phyloP scores from a whole-genome alignment of 2,329 filamentous ascomycete genomes.

The Nemania sp. region DNA sequence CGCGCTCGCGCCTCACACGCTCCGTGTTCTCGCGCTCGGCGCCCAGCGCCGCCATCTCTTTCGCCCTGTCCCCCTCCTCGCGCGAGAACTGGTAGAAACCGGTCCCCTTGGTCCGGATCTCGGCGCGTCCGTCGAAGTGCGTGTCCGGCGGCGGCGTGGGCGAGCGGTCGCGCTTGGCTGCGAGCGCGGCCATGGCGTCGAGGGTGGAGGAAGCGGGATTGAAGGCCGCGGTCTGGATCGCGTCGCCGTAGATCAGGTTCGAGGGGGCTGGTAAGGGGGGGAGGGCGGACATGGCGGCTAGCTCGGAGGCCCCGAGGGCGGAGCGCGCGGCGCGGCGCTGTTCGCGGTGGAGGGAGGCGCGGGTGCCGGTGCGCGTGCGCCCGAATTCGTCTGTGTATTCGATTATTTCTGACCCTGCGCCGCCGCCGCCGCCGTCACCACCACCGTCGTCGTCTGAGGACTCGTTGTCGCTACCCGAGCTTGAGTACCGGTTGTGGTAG shows the following conservation, averaged over 20 bases:
- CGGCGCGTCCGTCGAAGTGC: constrained; percentile 87
- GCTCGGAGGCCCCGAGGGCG: constrained; percentile 67
- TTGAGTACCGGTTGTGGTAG: constrained; percentile 49
- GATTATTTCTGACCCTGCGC: constrained; percentile 68
- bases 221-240: constrained; percentile 87
- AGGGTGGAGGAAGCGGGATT: constrained; percentile 72
- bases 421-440: too few relatives aligned
- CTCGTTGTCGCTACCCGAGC: constrained; percentile 72
- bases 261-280: constrained; percentile 69
- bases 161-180: constrained; percentile 80
- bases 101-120: constrained; percentile 88
- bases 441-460: constrained; percentile 62
- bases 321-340: constrained; percentile 67
- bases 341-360: constrained; percentile 73
- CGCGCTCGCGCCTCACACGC: constrained; percentile 73
- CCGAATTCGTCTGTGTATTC: constrained; percentile 95
- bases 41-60: constrained; percentile 81
- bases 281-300: constrained; percentile 59
- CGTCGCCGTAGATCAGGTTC: constrained; percentile 85
- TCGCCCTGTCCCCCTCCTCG: constrained; percentile 68
- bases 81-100: constrained; percentile 93
- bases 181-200: constrained; percentile 81
- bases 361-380: constrained; percentile 79
- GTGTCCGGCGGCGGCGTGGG: constrained; percentile 81
- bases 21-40: constrained; percentile 71